Percentiles rank a stretch among this genome's conserved stretches.
Conservation (phyloP, 305 asterid species). For the Fraxinus floribunda region DNA sequence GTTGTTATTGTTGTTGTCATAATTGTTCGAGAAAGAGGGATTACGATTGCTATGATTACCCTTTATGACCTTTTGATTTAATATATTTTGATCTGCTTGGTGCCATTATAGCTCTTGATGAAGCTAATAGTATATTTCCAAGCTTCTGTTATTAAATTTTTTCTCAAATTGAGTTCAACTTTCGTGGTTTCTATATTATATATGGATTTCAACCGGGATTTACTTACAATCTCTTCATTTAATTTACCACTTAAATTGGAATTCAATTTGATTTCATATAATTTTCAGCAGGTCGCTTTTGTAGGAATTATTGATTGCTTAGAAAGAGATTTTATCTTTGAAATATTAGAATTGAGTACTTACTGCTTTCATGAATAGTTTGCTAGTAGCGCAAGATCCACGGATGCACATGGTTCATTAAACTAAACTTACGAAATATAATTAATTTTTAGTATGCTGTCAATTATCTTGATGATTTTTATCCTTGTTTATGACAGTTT, state of each 20-base stretch:
- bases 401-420: neutral
- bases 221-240: neutral
- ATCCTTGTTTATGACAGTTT: neutral
- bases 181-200: neutral
- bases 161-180: neutral
- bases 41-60: constrained; percentile 15
- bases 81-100: constrained; percentile 1
- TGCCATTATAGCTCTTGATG: neutral
- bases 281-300: neutral
- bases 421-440: neutral
- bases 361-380: neutral
- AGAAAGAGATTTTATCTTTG: neutral
- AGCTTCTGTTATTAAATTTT: neutral
- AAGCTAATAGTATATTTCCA: neutral
- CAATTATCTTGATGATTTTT: neutral
- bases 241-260: neutral
- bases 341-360: neutral
- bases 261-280: neutral
- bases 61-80: constrained; percentile 19
- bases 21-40: neutral
- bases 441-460: neutral
- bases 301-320: neutral
- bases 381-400: neutral
- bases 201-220: neutral
- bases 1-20: neutral